Conservation (phyloP, 2,329 filamentous ascomycete species). For the Sphaerulina vaccinii region DNA sequence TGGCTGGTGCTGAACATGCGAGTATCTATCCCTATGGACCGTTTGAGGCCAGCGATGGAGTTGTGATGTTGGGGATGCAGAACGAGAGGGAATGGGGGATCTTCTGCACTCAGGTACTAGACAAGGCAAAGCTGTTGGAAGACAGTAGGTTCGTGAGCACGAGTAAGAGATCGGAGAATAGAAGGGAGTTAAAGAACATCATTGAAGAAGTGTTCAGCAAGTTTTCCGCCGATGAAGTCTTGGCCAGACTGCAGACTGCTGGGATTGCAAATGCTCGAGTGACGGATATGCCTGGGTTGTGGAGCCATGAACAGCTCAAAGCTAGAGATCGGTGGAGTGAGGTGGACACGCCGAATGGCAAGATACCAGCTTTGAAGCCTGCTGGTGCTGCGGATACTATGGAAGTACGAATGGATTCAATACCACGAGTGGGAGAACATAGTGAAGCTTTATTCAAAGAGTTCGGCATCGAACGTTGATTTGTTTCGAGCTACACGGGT, state of each 20-base stretch:
- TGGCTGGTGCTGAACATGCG: conserved; percentile 54
- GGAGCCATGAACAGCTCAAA: conserved; percentile 54
- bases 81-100: conserved; percentile 58
- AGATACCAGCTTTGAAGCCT: conserved; percentile 51
- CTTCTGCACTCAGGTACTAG: conserved; percentile 51
- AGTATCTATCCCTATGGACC: conserved; percentile 59
- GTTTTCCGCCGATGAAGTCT: conserved; percentile 43
- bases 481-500: too few species aligned
- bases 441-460: conserved; percentile 48
- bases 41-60: conserved; percentile 48
- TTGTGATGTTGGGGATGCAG: conserved; percentile 58
- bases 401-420: conserved; percentile 44
- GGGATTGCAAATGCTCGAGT: conserved; percentile 57
- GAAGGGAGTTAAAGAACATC: conserved; percentile 47
- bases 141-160: conserved; percentile 53
- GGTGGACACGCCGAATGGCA: conserved; percentile 49
- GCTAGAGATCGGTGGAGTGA: conserved; percentile 54
- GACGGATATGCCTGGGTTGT: conserved; percentile 56
- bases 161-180: conserved; percentile 48
- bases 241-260: conserved; percentile 47
- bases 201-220: conserved; percentile 47
- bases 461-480: conserved; percentile 38
- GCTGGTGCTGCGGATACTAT: conserved; percentile 44
- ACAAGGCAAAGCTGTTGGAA: conserved; percentile 42
- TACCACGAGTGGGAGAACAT: conserved; percentile 54